These are phyloP conservation scores for Paxillus rubicundulus DNA, from an alignment of 768 basidiomycete genomes.

Conservation along the genomic window DNA sequence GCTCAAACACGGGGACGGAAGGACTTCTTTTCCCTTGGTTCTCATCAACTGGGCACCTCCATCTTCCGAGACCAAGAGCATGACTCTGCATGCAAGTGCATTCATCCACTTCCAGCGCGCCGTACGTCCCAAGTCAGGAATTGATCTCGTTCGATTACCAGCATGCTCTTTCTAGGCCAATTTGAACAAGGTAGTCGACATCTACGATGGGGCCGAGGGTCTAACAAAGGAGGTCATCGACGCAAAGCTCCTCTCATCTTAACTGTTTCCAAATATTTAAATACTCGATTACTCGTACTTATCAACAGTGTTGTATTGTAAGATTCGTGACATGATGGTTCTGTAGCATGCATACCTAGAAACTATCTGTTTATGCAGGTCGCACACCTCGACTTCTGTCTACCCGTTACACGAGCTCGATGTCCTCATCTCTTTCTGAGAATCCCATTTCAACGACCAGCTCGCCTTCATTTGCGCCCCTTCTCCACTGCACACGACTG, in stretches of 20 bases:
- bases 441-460: neutral
- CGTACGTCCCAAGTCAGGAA: slow-evolving; percentile 41
- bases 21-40: slow-evolving; percentile 81
- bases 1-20: slow-evolving; percentile 74
- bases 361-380: too few relatives aligned
- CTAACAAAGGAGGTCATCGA: slow-evolving; percentile 75
- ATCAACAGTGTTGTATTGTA: neutral
- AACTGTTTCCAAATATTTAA: neutral
- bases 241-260: slow-evolving; percentile 43
- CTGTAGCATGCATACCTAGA: neutral
- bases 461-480: slow-evolving; percentile 38
- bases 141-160: slow-evolving; percentile 1
- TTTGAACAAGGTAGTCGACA: slow-evolving; percentile 76
- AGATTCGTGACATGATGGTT: neutral
- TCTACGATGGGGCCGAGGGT: slow-evolving; percentile 77
- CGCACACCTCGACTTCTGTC: too few relatives aligned
- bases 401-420: neutral
- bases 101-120: slow-evolving; percentile 75
- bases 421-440: too few relatives aligned
- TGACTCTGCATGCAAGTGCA: slow-evolving; percentile 83
- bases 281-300: neutral
- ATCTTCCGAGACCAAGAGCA: slow-evolving; percentile 69
- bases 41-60: slow-evolving; percentile 87
- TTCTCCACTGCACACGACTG: slow-evolving; percentile 40
- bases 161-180: slow-evolving; percentile 51